Evolutionary conservation across 805 yeast species (phyloP).

Genomic region (Ogataea henricii): DNA sequence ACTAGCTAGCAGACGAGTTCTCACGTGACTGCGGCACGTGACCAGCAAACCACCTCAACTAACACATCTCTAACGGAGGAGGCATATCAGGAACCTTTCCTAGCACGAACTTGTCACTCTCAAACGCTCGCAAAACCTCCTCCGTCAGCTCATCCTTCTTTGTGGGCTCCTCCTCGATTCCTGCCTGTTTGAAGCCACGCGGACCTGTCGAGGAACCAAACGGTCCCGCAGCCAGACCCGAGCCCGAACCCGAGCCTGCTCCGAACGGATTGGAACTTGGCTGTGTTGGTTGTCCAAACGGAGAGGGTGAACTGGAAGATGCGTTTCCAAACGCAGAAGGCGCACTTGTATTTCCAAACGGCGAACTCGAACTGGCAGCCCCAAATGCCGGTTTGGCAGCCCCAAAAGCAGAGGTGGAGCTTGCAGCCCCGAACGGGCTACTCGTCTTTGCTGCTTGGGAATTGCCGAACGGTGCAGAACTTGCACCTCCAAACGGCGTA

Average conservation of each 20-base stretch:
- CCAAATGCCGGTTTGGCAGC: slow-evolving; percentile 9
- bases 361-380: not conserved
- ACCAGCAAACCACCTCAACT: slow-evolving; percentile 1
- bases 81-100: slow-evolving; percentile 73
- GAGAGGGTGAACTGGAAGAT: slow-evolving; percentile 13
- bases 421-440: slow-evolving; percentile 1
- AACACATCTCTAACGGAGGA: slow-evolving; percentile 59
- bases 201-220: slow-evolving; percentile 13
- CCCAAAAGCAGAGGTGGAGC: slow-evolving; percentile 11
- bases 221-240: not conserved
- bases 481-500: slow-evolving; percentile 4
- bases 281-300: slow-evolving; percentile 2
- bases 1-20: no score
- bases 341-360: slow-evolving; percentile 14
- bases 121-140: slow-evolving; percentile 48
- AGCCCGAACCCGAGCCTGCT: not conserved
- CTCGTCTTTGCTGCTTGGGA: not conserved
- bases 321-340: slow-evolving; percentile 17
- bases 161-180: slow-evolving; percentile 26
- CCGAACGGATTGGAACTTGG: slow-evolving; percentile 6
- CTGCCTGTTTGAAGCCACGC: slow-evolving; percentile 25
- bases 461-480: not conserved
- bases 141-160: slow-evolving; percentile 44
- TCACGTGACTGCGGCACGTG: no score
- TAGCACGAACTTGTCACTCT: slow-evolving; percentile 47